Base-by-base conservation (phyloP, 2,329 filamentous ascomycete genomes). In the Periconia digitata region DNA sequence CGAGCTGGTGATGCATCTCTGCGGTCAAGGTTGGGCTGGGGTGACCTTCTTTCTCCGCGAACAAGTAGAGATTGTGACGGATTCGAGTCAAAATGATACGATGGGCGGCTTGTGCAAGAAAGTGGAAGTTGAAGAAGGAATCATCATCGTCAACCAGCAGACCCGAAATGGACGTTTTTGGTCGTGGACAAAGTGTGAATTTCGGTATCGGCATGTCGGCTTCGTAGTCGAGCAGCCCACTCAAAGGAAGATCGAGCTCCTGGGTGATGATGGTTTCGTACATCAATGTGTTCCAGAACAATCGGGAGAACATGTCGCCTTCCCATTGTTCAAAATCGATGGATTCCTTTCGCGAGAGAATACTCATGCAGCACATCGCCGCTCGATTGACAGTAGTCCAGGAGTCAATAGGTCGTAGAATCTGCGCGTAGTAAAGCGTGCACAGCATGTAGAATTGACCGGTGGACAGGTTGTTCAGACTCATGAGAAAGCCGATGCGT, bases 221-320 rank as follows among this genome's bases (percentile, higher is more conserved):
- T 58, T 82, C 79, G 16, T 77, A 78, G 13, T 76, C 72, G 15
- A 75, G 70, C 32, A 82, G 69, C 6, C 77, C 76, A 42, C 77
- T 80, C 15, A 76, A 67, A 3, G 79, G 79, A 8, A 82, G 69
- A 50, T 78, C 74, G 10, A 81, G 66, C 50, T 82, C 79, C 59
- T 82, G 79, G 0, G 78, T 77, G 12, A 81, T 74, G 44, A 82
- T 78, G 1, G 77, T 79, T 55, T 82, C 79, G 53, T 79, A 78
- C 77, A 81, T 79, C 38, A 80, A 67, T 15, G 76, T 78, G 47
- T 76, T 80, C 79, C 79, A 82, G 53, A 79, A 82, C 1, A 81
- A 70, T 16, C 79, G 70, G 2, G 78, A 78, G 49, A 81, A 75
- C 78, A 82, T 81, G 58, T 82, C 79, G 5, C 76, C 75, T 50